phyloP scores from a whole-genome alignment of 257 asterid species.

The Voacanga thouarsii region DNA sequence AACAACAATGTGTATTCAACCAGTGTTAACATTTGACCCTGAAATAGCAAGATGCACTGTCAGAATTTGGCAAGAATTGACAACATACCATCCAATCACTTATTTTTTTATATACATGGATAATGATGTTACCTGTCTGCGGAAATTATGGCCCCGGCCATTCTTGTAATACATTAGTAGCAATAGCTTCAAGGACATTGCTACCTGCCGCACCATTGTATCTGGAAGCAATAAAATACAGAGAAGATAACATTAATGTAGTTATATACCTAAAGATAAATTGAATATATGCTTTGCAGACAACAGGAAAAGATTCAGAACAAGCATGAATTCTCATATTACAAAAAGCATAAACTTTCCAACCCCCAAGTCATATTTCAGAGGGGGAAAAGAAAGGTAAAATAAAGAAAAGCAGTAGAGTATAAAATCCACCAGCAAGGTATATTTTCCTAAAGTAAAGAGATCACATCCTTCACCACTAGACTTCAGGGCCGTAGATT shows the following conservation, averaged over 20 bases:
- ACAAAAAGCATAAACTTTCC: not conserved
- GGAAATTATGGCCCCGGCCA: constrained; percentile 78
- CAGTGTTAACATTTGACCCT: constrained; percentile 92
- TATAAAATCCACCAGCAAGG: not conserved
- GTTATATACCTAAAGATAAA: not conserved
- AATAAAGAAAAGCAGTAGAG: not conserved
- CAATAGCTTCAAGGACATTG: constrained; percentile 73
- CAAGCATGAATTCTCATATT: not conserved
- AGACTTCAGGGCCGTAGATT: not conserved
- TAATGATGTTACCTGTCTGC: constrained; percentile 65
- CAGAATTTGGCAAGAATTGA: constrained; percentile 13
- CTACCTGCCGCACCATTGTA: constrained; percentile 77
- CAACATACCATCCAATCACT: not conserved
- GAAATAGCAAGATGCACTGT: constrained; percentile 23
- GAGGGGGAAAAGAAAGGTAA: not conserved
- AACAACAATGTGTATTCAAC: constrained; percentile 79
- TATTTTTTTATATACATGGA: constrained; percentile 9
- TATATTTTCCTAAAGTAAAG: not conserved
- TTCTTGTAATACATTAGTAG: constrained; percentile 75
- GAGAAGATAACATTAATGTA: not conserved
- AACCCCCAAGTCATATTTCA: not conserved
- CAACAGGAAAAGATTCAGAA: not conserved
- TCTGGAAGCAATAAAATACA: constrained; percentile 40
- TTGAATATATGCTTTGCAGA: not conserved
- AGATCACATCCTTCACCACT: not conserved